Evolutionary conservation across 2,329 filamentous ascomycete species (phyloP).

Genomic region (Cercospora canescens): DNA sequence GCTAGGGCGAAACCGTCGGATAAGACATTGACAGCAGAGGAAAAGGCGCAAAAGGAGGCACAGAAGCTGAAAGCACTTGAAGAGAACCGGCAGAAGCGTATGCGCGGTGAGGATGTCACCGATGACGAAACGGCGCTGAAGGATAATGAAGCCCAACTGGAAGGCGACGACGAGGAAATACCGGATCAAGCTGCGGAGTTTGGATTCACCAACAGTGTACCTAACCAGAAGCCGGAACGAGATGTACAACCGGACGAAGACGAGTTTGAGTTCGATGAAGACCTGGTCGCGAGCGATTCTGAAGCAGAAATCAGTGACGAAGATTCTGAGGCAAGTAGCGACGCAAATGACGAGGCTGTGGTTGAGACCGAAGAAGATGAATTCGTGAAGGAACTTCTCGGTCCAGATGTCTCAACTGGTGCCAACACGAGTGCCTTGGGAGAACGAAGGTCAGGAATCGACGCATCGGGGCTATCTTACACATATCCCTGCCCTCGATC

Average conservation of each 20-base stretch:
- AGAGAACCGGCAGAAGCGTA: conserved; percentile 76
- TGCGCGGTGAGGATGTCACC: conserved; percentile 79
- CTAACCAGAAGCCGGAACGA: conserved; percentile 36
- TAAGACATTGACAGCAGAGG: conserved; percentile 88
- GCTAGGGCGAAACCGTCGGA: conserved; percentile 81
- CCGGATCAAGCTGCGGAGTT: conserved; percentile 62
- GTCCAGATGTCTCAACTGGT: conserved; percentile 10
- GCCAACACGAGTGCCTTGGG: conserved; percentile 39
- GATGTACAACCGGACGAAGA: conserved; percentile 88
- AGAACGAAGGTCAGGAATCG: conserved; percentile 39
- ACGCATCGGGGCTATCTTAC: conserved; percentile 62
- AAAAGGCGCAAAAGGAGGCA: conserved; percentile 76
- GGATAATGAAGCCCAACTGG: conserved; percentile 30
- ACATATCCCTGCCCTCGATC: conserved; percentile 83
- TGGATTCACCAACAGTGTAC: conserved; percentile 61
- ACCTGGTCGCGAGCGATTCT: conserved; percentile 80
- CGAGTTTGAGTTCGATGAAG: conserved; percentile 87
- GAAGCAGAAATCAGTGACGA: conserved; percentile 17
- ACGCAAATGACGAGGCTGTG: conserved; percentile 21
- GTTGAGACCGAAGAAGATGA: conserved; percentile 49
- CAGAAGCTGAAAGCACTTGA: conserved; percentile 77
- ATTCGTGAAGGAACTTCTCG: conserved; percentile 48
- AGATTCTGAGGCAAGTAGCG: conserved; percentile 23
- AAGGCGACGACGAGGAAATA: conserved; percentile 40
- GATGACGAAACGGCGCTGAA: conserved; percentile 53